Evolutionary conservation across 495 filamentous ascomycete species (phyloP), one percentile per base, ranked within the genome.

Genomic region (Letharia lupina): DNA sequence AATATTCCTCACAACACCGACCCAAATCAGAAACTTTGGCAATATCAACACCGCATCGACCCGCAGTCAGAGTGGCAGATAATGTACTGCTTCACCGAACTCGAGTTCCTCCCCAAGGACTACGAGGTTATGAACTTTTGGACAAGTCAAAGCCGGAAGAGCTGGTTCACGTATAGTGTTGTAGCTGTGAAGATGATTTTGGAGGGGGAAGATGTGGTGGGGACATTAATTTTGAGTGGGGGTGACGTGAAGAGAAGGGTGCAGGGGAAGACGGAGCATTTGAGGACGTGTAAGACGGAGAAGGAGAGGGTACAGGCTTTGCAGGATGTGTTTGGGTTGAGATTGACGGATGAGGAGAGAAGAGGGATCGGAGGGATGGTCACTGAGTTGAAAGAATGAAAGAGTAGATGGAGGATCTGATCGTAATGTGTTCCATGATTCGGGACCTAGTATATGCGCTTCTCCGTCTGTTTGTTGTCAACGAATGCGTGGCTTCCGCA

Each of bases 41-140:
- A 89, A 44, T 88, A 85, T 65, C 81, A 90, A 75, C 82, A 82
- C 70, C 78, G 83, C 0, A 83, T 65, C 67, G 73, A 12, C 48
- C 70, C 0, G 73, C 74, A 1, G 69, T 72, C 58, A 73, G 76
- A 42, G 13, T 91, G 86, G 83, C 75, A 80, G 57, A 73, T 78
- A 0, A 80, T 80, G 61, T 90, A 89, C 67, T 77, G 77, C 57
- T 90, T 90, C 71, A 75, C 77, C 4, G 80, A 85, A 67, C 67
- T 82, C 28, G 89, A 88, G 75, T 89, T 86, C 61, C 74, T 83
- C 37, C 82, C 80, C 60, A 71, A 75, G 48, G 89, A 90, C 68
- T 90, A 83, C 72, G 82, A 83, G 48, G 76, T 88, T 16, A 87
- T 91, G 75, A 91, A 86, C 74, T 81, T 81, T 63, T 80, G 67